Evolutionary conservation across 2,329 filamentous ascomycete genomes (phyloP), one percentile per base, ranked within the genome.

Genomic region (Beauveria caledonica): DNA sequence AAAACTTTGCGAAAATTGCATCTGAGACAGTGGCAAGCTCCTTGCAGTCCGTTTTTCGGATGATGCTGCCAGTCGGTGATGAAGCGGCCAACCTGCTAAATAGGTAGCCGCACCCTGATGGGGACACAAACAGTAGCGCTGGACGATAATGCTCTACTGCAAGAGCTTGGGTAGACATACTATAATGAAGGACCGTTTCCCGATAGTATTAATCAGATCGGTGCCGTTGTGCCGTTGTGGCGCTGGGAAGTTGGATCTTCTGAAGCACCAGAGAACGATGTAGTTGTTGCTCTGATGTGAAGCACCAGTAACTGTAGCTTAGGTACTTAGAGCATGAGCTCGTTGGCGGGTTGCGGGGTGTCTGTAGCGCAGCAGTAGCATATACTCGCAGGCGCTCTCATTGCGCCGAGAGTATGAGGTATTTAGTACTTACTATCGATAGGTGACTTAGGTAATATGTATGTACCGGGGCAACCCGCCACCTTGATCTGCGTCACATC

Each of bases 391-490:
- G 5, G 3, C 13, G 1, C 49, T 25, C 11, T 15, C 8, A 13
- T 9, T 3, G 4, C 11, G 8, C 15, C 1, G n/a, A n/a, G 6
- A 48, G 1, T 8, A 2, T 2, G 5, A 52, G 36, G 56, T 62
- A 55, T 15, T 13, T 2, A 6, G 9, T 19, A 62, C 60, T 11
- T n/a, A 7, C 21, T 54, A 52, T 52, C 50, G 56, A 58, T 59
- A 59, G n/a, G 56, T 23, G 40, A 27, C 60, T n/a, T n/a, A n/a
- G n/a, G n/a, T 53, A 56, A 56, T 62, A 62, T 62, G 61, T 60
- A 60, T 23, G 15, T 62, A 62, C 51, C 57, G 61, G 60, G 61
- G 61, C 61, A 62, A 60, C 61, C 57, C 46, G 61, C 52, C 56
- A 56, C 56, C 50, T 56, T 55, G 19, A 55, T 51, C 57, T 62